These are phyloP conservation scores for Boletus tylopilopsis DNA, from an alignment of 768 basidiomycete species.

Conservation along the genomic window DNA sequence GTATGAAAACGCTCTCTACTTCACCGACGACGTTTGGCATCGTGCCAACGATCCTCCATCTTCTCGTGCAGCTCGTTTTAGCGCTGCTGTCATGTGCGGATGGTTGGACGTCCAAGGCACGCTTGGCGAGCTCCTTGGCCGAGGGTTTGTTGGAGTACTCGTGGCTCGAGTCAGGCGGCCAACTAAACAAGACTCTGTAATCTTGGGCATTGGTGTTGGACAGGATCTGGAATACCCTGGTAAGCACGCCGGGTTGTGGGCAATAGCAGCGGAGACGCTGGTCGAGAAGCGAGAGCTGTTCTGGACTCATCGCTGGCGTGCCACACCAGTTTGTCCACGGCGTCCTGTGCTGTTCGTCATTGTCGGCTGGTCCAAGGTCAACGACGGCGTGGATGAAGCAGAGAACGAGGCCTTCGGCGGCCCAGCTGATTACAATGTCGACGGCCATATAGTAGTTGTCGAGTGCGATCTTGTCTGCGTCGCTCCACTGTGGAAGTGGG, in stretches of 20 bases:
- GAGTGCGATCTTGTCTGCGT: slow-evolving; percentile 63
- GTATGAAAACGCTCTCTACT: slow-evolving; percentile 87
- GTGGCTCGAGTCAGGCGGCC: slow-evolving; percentile 62
- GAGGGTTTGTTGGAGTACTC: slow-evolving; percentile 39
- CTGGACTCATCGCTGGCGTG: slow-evolving; percentile 56
- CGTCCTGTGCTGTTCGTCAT: slow-evolving; percentile 70
- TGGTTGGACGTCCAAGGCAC: slow-evolving; percentile 63
- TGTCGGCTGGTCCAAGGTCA: slow-evolving; percentile 66
- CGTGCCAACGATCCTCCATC: slow-evolving; percentile 70
- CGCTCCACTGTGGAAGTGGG: slow-evolving; percentile 50
- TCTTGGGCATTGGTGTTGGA: slow-evolving; percentile 47
- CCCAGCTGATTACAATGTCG: slow-evolving; percentile 89
- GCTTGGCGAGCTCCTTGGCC: slow-evolving; percentile 47
- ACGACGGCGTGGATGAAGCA: slow-evolving; percentile 85
- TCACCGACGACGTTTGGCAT: slow-evolving; percentile 58
- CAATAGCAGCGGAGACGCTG: slow-evolving; percentile 53
- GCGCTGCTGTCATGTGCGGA: slow-evolving; percentile 57
- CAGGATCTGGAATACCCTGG: slow-evolving; percentile 78
- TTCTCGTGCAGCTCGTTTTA: slow-evolving; percentile 82
- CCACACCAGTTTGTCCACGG: slow-evolving; percentile 89
- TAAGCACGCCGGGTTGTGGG: slow-evolving; percentile 47
- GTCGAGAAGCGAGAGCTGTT: slow-evolving; percentile 59
- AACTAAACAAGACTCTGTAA: slow-evolving; percentile 61
- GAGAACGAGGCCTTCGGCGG: slow-evolving; percentile 79
- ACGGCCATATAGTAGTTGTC: slow-evolving; percentile 81